These are phyloP conservation scores for Kwoniella mangroviensis DNA, from an alignment of 768 basidiomycete genomes.

Conservation along the genomic window DNA sequence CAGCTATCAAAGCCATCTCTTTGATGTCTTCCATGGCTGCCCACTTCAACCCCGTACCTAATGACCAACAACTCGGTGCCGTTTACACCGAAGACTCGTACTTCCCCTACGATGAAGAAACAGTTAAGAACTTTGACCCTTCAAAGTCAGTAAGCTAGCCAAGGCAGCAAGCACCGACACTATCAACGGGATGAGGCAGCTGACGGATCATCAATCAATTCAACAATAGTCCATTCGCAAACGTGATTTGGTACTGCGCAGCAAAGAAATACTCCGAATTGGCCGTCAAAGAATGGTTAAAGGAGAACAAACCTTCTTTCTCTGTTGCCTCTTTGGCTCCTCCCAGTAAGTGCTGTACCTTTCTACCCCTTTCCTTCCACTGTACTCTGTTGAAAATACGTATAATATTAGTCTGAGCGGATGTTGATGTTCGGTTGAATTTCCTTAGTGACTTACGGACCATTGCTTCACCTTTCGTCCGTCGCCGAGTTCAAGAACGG, in stretches of 20 bases:
- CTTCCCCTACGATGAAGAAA: slow-evolving; percentile 34
- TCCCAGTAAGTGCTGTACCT: slow-evolving; percentile 44
- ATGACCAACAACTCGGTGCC: slow-evolving; percentile 27
- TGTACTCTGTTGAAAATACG: slow-evolving; percentile 9
- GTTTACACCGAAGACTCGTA: slow-evolving; percentile 49
- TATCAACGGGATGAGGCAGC: too few relatives aligned
- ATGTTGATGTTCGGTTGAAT: too few relatives aligned
- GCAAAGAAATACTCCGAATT: slow-evolving; percentile 49
- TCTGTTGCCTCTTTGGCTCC: slow-evolving; percentile 40
- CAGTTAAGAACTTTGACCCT: slow-evolving; percentile 14
- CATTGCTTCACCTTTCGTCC: not conserved
- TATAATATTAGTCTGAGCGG: too few relatives aligned
- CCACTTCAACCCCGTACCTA: slow-evolving; percentile 18
- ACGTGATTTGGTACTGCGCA: slow-evolving; percentile 42
- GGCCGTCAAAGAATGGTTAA: slow-evolving; percentile 34
- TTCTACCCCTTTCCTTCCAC: not conserved
- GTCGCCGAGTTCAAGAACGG: not conserved
- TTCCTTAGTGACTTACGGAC: slow-evolving; percentile 12
- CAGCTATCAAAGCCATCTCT: slow-evolving; percentile 22
- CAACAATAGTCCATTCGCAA: slow-evolving; percentile 4
- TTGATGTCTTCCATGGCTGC: slow-evolving; percentile 22
- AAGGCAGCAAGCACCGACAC: too few relatives aligned
- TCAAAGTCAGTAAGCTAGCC: slow-evolving; percentile 26
- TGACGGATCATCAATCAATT: too few relatives aligned
- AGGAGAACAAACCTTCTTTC: slow-evolving; percentile 27